Evolutionary conservation across 805 yeast species (phyloP).

Genomic region (Ogataea pini): DNA sequence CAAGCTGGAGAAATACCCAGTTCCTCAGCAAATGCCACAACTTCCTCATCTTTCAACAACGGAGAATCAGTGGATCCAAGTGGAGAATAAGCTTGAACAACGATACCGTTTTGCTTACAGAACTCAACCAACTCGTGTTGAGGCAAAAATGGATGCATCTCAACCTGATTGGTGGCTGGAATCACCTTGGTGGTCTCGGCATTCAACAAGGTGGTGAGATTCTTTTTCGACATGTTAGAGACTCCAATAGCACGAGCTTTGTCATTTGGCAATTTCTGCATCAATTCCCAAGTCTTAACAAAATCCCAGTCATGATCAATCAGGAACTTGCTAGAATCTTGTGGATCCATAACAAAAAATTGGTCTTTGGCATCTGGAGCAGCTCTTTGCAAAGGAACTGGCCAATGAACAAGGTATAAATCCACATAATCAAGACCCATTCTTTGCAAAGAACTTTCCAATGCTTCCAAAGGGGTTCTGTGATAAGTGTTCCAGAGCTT

Average conservation of each 20-base stretch:
- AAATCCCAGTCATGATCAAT: slow-evolving; percentile 45
- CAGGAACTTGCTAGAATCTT: slow-evolving; percentile 35
- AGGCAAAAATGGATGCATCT: slow-evolving; percentile 44
- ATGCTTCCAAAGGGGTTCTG: slow-evolving; percentile 36
- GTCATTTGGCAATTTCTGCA: slow-evolving; percentile 62
- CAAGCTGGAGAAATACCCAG: slow-evolving; percentile 50
- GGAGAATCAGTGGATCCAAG: slow-evolving; percentile 46
- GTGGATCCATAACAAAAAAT: slow-evolving; percentile 31
- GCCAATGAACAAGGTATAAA: slow-evolving; percentile 49
- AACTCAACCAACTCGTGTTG: slow-evolving; percentile 36
- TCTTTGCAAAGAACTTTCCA: slow-evolving; percentile 39
- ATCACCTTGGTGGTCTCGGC: slow-evolving; percentile 38
- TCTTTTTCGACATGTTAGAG: slow-evolving; percentile 37
- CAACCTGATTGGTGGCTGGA: slow-evolving; percentile 50
- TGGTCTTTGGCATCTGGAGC: slow-evolving; percentile 27
- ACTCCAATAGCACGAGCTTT: slow-evolving; percentile 47
- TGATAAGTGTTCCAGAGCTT: slow-evolving; percentile 28
- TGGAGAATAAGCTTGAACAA: slow-evolving; percentile 44
- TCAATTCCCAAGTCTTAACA: slow-evolving; percentile 63
- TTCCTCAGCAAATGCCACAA: slow-evolving; percentile 50
- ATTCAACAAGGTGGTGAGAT: slow-evolving; percentile 35
- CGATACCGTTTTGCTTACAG: slow-evolving; percentile 33
- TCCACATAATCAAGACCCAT: slow-evolving; percentile 45
- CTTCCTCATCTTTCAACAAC: slow-evolving; percentile 33
- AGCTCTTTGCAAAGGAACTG: slow-evolving; percentile 39